Evolutionary conservation across 257 asterid species (phyloP), one percentile per base, ranked within the genome.

Genomic region (Nicotiana attenuata): DNA sequence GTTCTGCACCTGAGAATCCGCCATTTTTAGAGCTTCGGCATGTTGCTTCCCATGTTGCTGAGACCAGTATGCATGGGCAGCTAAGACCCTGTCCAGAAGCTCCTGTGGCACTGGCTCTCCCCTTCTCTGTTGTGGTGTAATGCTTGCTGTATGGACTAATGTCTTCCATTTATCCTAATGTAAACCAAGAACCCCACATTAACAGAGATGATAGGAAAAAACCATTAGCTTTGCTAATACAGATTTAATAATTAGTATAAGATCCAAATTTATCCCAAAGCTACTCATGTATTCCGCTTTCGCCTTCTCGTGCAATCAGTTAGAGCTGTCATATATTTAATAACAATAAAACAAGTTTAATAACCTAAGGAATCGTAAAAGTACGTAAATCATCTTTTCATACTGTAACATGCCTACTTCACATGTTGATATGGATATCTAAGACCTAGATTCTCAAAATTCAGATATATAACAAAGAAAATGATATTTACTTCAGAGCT

Each of bases 101-200:
- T 94, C 97, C 78, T 94, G 98, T 10, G 98, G 98, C 83, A 94
- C 97, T 3, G 97, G 92, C 87, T 94, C 96, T 35, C 98, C 98
- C 53, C 98, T 84, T 80, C 98, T 88, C 81, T 94, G 98, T 80
- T 93, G 98, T 45, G 97, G 98, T 83, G 97, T 85, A 61, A 94
- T 94, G 93, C 96, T 92, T 56, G 96, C 98, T 11, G 98, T 94
- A 75, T 93, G 98, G 33, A 94, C 98, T 82, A 94, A 85, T 20
- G 98, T 94, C 86, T 94, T 94, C 98, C 98, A 94, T 85, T 94
- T 94, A 85, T 94, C 98, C 98, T 94, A 90, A 24, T 16, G 83
- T 66, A 47, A 81, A 73, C 76, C 85, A 79, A 17, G 20, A 53
- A 47, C 52, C 19, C 45, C 65, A 57, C 65, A 50, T 53, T 17